Percentiles rank a stretch among this genome's conserved stretches.
Conservation (phyloP, 768 basidiomycete genomes). For the Tubosaeta brunneosetosa region DNA sequence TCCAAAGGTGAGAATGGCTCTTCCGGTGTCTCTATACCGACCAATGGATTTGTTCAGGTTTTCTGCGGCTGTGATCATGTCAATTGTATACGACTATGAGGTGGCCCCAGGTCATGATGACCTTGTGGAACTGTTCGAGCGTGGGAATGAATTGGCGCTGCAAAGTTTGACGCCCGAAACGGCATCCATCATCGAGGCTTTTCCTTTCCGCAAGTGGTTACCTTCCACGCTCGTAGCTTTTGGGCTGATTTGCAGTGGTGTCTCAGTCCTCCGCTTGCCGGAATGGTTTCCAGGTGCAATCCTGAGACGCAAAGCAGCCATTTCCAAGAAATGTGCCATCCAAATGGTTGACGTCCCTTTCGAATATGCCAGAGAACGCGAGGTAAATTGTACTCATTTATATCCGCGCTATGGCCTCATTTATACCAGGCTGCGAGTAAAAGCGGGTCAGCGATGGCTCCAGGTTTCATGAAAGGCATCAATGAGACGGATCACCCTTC, state of each 20-base stretch:
- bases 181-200: constrained; percentile 14
- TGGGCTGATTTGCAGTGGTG: background rate
- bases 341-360: constrained; percentile 16
- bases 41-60: constrained; percentile 16
- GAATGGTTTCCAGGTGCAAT: constrained; percentile 21
- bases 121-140: constrained; percentile 36
- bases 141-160: constrained; percentile 21
- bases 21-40: background rate
- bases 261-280: constrained; percentile 21
- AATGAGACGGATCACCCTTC: background rate
- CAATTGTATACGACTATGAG: constrained; percentile 38
- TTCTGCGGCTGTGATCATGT: constrained; percentile 35
- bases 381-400: constrained; percentile 2
- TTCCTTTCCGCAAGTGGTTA: constrained; percentile 19
- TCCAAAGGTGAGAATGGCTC: constrained; percentile 9
- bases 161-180: constrained; percentile 13
- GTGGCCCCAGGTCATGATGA: constrained; percentile 33
- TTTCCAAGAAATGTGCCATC: constrained; percentile 2
- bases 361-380: constrained; percentile 8
- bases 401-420: background rate
- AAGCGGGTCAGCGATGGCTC: constrained; percentile 9
- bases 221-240: no score
- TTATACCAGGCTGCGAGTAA: constrained; percentile 7
- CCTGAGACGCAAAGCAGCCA: constrained; percentile 24
- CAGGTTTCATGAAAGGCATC: constrained; percentile 5